Base-by-base conservation (phyloP, 2,329 filamentous ascomycete genomes). In the Ophiostoma ips region DNA sequence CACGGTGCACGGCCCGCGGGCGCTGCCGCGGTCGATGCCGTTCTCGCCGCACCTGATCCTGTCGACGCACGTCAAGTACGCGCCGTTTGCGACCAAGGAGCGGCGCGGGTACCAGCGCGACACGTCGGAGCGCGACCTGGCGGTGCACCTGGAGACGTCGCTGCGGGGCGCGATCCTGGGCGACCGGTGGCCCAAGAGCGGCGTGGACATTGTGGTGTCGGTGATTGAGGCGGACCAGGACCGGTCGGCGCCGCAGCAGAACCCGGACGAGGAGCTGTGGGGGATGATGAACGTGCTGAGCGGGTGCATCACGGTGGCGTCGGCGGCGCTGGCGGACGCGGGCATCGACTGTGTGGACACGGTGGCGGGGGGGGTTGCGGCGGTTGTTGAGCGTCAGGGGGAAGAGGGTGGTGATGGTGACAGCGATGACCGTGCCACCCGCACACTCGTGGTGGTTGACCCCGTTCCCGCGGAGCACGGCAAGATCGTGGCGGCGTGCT, bases 171-270 rank as follows among this genome's bases (percentile, higher is more conserved):
- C 87, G 8, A 81, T 96, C 47, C 90, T 96, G 61, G 88, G 87
- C 13, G 89, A 95, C 63, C 75, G 90, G 52, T 98, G 90, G 87
- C 92, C 92, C n/a, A 98, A 98, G 71, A 95, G 87, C 63, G 89
- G 87, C 41, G 82, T 95, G n/a, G 92, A 98, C 63, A 82, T 98
- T 37, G 83, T 95, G 16, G 80, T 98, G 46, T 95, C 88, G 0
- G 81, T 98, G 46, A 72, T 98, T 16, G 92, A 98, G 67, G 90
- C 87, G 3, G 92, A 96, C 61, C 87, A 95, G 62, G 84, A 90
- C 66, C 75, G 63, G 63, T 76, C 65, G 63, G 64, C 65, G 44
- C 67, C 66, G 3, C 62, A 69, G 30, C 67, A 68, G 21, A 66
- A 69, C 57, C 46, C 50, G 11, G 71, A 68, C 9, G 75, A 79